Evolutionary conservation across 148 eudicot genomes (phyloP), one percentile per base, ranked within the genome.

Genomic region (Vaccinium vitisidaea): DNA sequence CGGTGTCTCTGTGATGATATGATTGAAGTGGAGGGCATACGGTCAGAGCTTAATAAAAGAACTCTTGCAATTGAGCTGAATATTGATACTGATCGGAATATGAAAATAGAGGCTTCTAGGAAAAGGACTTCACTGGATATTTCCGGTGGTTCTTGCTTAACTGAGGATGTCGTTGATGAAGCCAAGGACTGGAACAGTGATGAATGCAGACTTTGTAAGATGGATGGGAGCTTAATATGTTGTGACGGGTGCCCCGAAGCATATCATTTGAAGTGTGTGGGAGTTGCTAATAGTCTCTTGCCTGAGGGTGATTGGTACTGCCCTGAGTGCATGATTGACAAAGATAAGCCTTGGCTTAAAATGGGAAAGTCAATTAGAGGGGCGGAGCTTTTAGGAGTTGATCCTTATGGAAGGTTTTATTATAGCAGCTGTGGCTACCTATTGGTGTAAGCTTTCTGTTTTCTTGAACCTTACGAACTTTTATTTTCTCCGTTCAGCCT

Each of bases 211-310:
- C 98, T 97, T 25, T 97, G 99, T 85, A 95, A 91, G 87, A 97
- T 95, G 98, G 99, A 95, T 85, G 99, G 99, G 76, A 93, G 84
- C 87, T 93, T 97, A 83, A 94, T 97, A 88, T 97, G 99, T 80
- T 97, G 99, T 87, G 99, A 97, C 87, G 98, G 99, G 81, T 97
- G 99, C 84, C 99, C 99, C 80, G 95, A 98, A 61, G 98, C 99
- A 79, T 97, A 88, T 86, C 99, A 97, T 90, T 85, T 97, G 55
- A 90, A 89, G 87, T 97, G 99, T 80, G 98, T 94, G 4, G 99
- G 98, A 54, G 94, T 97, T 89, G 89, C 90, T 79, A 89, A 88
- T 79, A 90, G 82, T 91, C 90, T 86, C 85, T 87, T 97, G 92
- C 99, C 99, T 23, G 98, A 95, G 82, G 99, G 99, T 81, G 93